Base-by-base conservation (phyloP, 2,329 filamentous ascomycete species). In the Phoma sp. region DNA sequence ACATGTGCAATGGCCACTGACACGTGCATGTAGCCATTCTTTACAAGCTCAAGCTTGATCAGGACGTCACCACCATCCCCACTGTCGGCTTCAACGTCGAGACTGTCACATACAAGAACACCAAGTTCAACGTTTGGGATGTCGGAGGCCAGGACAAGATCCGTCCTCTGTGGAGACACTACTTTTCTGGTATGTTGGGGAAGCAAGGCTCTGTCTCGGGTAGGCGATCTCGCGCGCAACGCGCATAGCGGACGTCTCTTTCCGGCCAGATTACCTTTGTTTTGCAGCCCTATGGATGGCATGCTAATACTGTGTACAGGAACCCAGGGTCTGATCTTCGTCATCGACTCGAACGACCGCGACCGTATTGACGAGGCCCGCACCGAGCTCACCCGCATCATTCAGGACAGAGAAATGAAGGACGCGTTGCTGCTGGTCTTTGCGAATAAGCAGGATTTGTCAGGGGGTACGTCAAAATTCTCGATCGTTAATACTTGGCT, bases 141-240 rank as follows among this genome's bases (percentile, higher is more conserved):
- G 95, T 99, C 75, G 95, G 95, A 85, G 95, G 95, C 79, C 95
- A 99, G 85, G 95, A 99, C 88, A 98, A 98, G 90, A 99, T 99
- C 78, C 88, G 95, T 79, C 95, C 95, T 76, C 85, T 99, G 75
- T 99, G 95, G 95, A 92, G 95, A 83, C 95, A 98, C 82, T 99
- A 99, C 85, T 99, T 98, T 88, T 93, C 96, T 82, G 79, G 78
- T 75, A 96, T 70, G 69, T 70, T 67, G 59, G 64, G 60, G 23
- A 57, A 53, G 32, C 52, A 60, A 27, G 58, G 58, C 30, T 57
- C 55, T 47, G 60, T 64, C 60, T 60, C 64, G 63, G 68, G 68
- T 74, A 74, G 68, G 70, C 67, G 61, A 62, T 59, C 60, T 38
- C 29, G 45, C 52, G 44, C 51, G 64, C 54, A 56, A 39, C 32